Base-by-base conservation (phyloP, 140 eudicot genomes). In the Erigeron philadelphicus region DNA sequence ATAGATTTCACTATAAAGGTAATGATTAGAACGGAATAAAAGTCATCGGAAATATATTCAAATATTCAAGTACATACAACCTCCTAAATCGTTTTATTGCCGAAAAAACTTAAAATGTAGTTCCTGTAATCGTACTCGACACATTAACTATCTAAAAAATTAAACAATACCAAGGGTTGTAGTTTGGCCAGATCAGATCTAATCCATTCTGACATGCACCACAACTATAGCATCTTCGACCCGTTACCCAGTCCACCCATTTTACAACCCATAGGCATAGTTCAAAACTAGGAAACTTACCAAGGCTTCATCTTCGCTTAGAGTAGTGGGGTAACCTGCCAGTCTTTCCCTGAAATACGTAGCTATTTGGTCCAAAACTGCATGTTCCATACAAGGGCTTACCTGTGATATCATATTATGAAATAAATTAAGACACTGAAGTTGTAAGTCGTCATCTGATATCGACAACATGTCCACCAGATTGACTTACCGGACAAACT, bases 351-450 rank as follows among this genome's bases (percentile, higher is more conserved):
- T 80, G 68, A 93, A 93, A 85, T 84, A 93, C 56, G 79, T 81
- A 66, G 86, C 85, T 53, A 93, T 88, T 43, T 93, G 98, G 72
- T 87, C 80, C 78, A 93, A 67, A 80, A 93, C 98, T 61, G 98
- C 96, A 52, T 76, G 79, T 66, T 93, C 98, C 86, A 82, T 85
- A 71, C 98, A 89, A 72, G 95, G 84, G 75, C 98, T 93, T 69
- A 89, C 88, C 98, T 93, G 77, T 63, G 68, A 73, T 38, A 43
- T 66, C 42, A 55, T 54, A 74, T 62, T n/a, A 74, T 7, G 64
- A 19, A 48, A 16, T 58, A 21, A 50, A 60, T 65, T 15, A 21
- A 3, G 7, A 19, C 8, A 41, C 21, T 38, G 9, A 75, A 40
- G 8, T 40, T 35, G 38, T 11, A 48, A 40, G 8, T 18, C 12